phyloP scores from a whole-genome alignment of 306 rosid genomes.

The Benincasa hispida region DNA sequence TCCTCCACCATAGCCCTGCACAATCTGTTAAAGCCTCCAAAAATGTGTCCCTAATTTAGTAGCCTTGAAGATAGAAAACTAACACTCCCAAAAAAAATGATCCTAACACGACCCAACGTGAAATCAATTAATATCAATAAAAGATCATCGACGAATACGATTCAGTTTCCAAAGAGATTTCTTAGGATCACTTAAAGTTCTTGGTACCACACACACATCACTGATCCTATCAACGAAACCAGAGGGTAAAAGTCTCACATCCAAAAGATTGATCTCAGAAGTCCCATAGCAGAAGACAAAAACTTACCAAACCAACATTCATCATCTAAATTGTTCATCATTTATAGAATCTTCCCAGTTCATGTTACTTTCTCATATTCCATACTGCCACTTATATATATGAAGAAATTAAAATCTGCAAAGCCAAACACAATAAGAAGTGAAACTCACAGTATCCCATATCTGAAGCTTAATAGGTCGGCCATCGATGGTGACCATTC shows the following conservation, averaged over 20 bases:
- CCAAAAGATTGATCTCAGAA: background rate
- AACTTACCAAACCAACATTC: background rate
- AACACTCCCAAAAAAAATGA: background rate
- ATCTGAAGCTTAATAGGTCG: constrained; percentile 93
- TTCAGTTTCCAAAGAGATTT: background rate
- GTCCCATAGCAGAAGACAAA: background rate
- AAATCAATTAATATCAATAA: background rate
- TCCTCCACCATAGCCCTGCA: background rate
- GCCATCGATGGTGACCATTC: constrained; percentile 76
- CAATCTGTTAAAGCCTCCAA: background rate
- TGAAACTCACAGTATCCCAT: constrained; percentile 79
- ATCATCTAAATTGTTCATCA: background rate
- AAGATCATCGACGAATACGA: background rate
- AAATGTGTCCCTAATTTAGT: background rate
- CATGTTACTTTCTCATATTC: background rate
- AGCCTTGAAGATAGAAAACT: background rate
- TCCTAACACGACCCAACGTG: background rate
- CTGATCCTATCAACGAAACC: background rate
- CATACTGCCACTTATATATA: too few relatives aligned
- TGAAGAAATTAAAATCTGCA: background rate
- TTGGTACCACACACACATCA: too few relatives aligned
- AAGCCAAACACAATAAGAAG: background rate
- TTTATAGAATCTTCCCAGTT: background rate
- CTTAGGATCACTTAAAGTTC: background rate
- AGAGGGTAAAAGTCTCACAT: background rate